Conservation (phyloP, 1,284 basidiomycete genomes). For the Cryptococcus sp. region DNA sequence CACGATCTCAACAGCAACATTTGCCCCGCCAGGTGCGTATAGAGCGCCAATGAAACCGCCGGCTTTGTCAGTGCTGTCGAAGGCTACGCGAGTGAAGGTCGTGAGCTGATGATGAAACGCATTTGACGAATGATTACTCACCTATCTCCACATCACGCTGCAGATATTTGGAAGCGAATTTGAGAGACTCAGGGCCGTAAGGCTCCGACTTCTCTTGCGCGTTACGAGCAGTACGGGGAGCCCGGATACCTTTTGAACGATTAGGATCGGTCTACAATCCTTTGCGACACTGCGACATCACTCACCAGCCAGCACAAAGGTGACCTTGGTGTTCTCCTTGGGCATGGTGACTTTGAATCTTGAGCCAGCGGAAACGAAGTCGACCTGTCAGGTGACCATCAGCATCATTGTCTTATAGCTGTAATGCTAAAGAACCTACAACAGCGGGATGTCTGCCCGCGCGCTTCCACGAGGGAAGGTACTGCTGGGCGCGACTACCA, state of each 20-base stretch:
- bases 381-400: conserved; percentile 55
- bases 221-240: conserved; percentile 78
- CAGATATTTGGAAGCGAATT: conserved; percentile 81
- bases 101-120: background rate
- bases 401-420: background rate
- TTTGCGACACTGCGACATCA: background rate
- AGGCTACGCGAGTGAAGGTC: conserved; percentile 51
- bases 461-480: conserved; percentile 89
- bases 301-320: conserved; percentile 79
- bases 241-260: conserved; percentile 68
- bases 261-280: background rate
- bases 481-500: conserved; percentile 73
- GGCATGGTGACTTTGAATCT: conserved; percentile 91
- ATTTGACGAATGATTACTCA: conserved; percentile 12
- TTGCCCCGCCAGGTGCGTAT: conserved; percentile 70
- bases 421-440: conserved; percentile 42
- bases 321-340: conserved; percentile 88
- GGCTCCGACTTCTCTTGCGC: conserved; percentile 85
- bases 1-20: conserved; percentile 80
- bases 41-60: conserved; percentile 94
- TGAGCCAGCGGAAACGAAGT: conserved; percentile 90
- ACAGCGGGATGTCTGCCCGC: conserved; percentile 77
- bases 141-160: conserved; percentile 93
- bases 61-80: conserved; percentile 87
- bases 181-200: conserved; percentile 78